Evolutionary conservation across 768 basidiomycete genomes (phyloP).

Genomic region (Mycena rosella): DNA sequence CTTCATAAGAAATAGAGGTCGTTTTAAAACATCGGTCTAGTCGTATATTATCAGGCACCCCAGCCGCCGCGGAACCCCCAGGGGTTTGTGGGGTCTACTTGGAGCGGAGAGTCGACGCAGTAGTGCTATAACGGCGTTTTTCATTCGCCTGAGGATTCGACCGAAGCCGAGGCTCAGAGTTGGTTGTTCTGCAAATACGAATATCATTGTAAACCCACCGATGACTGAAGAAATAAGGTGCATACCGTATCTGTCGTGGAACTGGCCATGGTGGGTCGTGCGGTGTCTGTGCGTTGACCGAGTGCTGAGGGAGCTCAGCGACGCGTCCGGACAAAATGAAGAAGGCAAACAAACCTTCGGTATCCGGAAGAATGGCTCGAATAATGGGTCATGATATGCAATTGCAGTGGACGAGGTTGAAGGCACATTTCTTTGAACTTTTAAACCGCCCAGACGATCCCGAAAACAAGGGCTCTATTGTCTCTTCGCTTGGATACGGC

Average conservation of each 20-base stretch:
- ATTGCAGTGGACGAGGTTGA: background rate
- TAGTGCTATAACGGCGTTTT: constrained; percentile 1
- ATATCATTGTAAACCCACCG: background rate
- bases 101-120: constrained; percentile 2
- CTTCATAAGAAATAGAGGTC: too few species aligned
- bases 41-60: constrained; percentile 31
- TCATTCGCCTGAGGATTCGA: constrained; percentile 19
- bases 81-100: constrained; percentile 14
- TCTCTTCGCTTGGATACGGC: background rate
- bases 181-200: background rate
- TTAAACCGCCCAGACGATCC: constrained; percentile 1
- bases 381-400: constrained; percentile 9
- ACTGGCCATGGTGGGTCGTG: background rate
- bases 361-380: background rate
- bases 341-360: background rate
- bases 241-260: background rate
- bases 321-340: background rate
- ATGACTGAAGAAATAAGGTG: too few species aligned
- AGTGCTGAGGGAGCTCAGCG: background rate
- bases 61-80: constrained; percentile 21
- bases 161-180: background rate
- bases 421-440: background rate
- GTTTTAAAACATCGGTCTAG: too few species aligned
- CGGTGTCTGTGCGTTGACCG: background rate
- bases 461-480: constrained; percentile 22